Conservation (phyloP, 2,329 filamentous ascomycete species). For the Cladosporium colombiae region DNA sequence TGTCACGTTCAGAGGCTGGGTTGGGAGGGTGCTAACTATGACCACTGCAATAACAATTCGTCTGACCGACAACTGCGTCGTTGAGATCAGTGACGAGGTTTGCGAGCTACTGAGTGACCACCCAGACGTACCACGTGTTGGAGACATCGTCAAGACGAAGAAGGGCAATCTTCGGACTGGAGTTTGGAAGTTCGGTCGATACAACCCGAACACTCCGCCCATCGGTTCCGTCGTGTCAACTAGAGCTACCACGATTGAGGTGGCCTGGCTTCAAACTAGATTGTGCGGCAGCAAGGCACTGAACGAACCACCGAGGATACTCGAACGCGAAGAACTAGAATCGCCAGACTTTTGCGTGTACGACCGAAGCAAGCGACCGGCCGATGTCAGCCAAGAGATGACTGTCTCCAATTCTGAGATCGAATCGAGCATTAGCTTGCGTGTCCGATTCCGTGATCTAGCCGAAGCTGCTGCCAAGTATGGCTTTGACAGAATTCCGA, state of each 20-base stretch:
- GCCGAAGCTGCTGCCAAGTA: slow-evolving; percentile 55
- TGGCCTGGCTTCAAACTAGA: slow-evolving; percentile 54
- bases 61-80: slow-evolving; percentile 55
- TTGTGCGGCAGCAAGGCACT: slow-evolving; percentile 28
- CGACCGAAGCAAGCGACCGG: slow-evolving; percentile 34
- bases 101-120: slow-evolving; percentile 34
- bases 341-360: slow-evolving; percentile 46
- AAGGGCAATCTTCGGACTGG: slow-evolving; percentile 55
- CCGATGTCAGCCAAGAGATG: slow-evolving; percentile 8
- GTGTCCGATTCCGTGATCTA: slow-evolving; percentile 58
- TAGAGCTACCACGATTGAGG: slow-evolving; percentile 46
- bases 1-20: slow-evolving; percentile 57
- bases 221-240: slow-evolving; percentile 56
- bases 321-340: slow-evolving; percentile 43
- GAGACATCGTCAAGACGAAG: slow-evolving; percentile 54
- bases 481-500: slow-evolving; percentile 48
- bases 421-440: slow-evolving; percentile 32
- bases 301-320: slow-evolving; percentile 31
- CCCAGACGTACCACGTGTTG: slow-evolving; percentile 27
- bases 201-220: slow-evolving; percentile 51
- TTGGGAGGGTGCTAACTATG: slow-evolving; percentile 55
- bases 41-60: slow-evolving; percentile 53
- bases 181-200: slow-evolving; percentile 55
- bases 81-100: slow-evolving; percentile 51
- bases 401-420: slow-evolving; percentile 39